Evolutionary conservation across 768 basidiomycete species (phyloP).

Genomic region (Tricholoma furcatifolium): DNA sequence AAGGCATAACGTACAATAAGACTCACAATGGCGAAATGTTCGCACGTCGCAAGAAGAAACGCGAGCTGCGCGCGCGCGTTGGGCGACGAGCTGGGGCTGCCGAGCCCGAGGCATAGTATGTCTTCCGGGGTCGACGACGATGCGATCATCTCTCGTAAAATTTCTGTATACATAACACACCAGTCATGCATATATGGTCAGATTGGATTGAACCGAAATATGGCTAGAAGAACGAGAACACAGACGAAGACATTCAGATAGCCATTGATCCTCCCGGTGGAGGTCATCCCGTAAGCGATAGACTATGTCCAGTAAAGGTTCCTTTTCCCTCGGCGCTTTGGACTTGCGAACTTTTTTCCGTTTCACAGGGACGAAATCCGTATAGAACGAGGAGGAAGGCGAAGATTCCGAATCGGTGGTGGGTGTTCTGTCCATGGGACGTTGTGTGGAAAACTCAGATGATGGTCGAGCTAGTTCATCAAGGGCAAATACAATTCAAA

Average conservation of each 20-base stretch:
- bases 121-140: conserved; percentile 25
- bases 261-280: conserved; percentile 45
- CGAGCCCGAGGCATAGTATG: conserved; percentile 71
- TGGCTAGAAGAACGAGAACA: neutral
- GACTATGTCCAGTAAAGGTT: conserved; percentile 37
- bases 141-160: conserved; percentile 32
- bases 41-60: conserved; percentile 56
- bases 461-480: conserved; percentile 9
- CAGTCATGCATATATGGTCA: conserved; percentile 3
- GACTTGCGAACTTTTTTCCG: conserved; percentile 51
- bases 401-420: conserved; percentile 5
- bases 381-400: conserved; percentile 39
- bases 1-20: conserved; percentile 23
- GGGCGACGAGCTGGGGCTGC: conserved; percentile 63
- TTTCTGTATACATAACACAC: conserved; percentile 26
- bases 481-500: conserved; percentile 21
- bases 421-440: conserved; percentile 12
- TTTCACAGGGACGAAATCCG: conserved; percentile 51
- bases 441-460: neutral
- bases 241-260: conserved; percentile 48
- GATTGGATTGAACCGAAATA: conserved; percentile 12
- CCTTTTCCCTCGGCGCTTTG: conserved; percentile 27
- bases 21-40: conserved; percentile 58
- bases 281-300: conserved; percentile 47
- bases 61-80: conserved; percentile 69